Evolutionary conservation across 108 stramenopile species (phyloP).

Genomic region (Asterionellopsis glacialis): DNA sequence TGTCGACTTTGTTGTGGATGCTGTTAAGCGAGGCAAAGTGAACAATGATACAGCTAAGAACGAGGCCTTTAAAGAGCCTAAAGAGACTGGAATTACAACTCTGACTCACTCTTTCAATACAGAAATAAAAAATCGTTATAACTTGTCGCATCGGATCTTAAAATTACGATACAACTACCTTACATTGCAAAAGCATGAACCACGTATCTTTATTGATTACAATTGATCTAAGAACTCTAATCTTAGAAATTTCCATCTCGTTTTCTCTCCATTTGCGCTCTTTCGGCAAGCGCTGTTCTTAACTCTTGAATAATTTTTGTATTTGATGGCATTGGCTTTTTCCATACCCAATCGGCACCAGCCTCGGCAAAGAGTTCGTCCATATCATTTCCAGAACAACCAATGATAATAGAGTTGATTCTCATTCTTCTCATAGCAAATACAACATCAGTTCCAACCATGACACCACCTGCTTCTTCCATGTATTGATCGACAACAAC

Average conservation of each 20-base stretch:
- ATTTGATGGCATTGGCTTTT: constrained; percentile 63
- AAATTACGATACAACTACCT: no score
- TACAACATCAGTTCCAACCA: constrained; percentile 67
- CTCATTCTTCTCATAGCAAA: constrained; percentile 59
- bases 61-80: no score
- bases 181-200: no score
- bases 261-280: not conserved
- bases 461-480: constrained; percentile 64
- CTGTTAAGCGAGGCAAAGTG: no score
- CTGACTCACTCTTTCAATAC: no score
- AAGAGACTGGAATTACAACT: no score
- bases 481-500: constrained; percentile 72
- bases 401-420: constrained; percentile 53
- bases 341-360: constrained; percentile 58
- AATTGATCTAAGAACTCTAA: no score
- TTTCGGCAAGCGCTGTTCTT: constrained; percentile 7
- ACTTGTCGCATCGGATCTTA: no score
- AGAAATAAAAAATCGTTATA: no score
- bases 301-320: constrained; percentile 39
- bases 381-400: constrained; percentile 70
- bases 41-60: no score
- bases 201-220: no score
- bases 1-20: not conserved
- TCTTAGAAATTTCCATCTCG: not conserved
- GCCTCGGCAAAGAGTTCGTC: constrained; percentile 48